Evolutionary conservation across 1,139 yeast genomes (phyloP).

Genomic region (Yamadazyma diddensiae): DNA sequence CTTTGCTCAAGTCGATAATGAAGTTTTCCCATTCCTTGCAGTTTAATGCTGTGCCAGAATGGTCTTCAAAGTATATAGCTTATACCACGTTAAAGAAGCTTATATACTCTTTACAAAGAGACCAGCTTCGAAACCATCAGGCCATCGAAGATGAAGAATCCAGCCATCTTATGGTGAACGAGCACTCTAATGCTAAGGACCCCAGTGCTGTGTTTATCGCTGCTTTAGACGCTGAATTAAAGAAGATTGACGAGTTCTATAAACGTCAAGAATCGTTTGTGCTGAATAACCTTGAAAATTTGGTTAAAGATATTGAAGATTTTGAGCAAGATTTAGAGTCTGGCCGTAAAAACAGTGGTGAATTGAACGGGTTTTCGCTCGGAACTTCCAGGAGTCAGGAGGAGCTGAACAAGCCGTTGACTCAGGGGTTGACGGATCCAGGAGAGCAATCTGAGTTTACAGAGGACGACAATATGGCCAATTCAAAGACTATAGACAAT

Average conservation of each 20-base stretch:
- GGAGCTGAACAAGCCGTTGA: background rate
- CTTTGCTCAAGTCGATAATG: too few species aligned
- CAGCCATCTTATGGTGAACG: constrained; percentile 25
- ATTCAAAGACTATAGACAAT: constrained; percentile 31
- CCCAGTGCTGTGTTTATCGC: constrained; percentile 41
- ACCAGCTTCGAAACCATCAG: constrained; percentile 35
- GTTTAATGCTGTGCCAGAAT: constrained; percentile 74
- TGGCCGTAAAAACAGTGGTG: constrained; percentile 12
- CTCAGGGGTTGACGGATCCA: constrained; percentile 2
- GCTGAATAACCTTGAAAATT: constrained; percentile 46
- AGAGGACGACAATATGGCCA: constrained; percentile 18
- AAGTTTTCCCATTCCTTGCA: constrained; percentile 71
- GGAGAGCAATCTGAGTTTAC: constrained; percentile 21
- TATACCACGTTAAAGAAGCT: constrained; percentile 63
- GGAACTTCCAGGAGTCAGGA: constrained; percentile 6
- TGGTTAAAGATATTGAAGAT: constrained; percentile 48
- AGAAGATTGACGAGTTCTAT: constrained; percentile 60
- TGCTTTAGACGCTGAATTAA: constrained; percentile 55
- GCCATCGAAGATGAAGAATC: constrained; percentile 25
- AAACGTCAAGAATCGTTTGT: constrained; percentile 48
- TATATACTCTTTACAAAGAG: constrained; percentile 63
- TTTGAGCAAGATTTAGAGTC: constrained; percentile 33
- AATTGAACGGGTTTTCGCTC: constrained; percentile 11
- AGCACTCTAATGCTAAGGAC: constrained; percentile 22
- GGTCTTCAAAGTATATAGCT: constrained; percentile 69